These are phyloP conservation scores for Heterobasidion irregulare DNA, from an alignment of 1,284 basidiomycete species.

Conservation along the genomic window DNA sequence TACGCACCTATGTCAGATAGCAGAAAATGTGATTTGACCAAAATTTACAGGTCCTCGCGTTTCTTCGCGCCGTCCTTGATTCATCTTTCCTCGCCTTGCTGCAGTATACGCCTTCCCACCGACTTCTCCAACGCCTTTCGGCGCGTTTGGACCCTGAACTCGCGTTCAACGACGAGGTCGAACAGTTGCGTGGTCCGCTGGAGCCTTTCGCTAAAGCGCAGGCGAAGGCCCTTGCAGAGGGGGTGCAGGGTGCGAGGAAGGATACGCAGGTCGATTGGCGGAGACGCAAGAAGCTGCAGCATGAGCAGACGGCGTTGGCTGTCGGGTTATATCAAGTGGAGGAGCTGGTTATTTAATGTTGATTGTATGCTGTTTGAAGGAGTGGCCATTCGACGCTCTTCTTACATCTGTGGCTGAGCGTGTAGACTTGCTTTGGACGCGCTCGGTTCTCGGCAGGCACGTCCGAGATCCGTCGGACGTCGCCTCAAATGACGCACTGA, in stretches of 20 bases:
- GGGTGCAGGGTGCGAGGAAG: constrained; percentile 17
- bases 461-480: no score
- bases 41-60: constrained; percentile 37
- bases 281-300: constrained; percentile 41
- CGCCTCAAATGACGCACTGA: no score
- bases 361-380: background rate
- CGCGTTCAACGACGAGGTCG: constrained; percentile 34
- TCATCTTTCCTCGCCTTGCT: constrained; percentile 59
- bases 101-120: constrained; percentile 47
- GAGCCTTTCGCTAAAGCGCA: constrained; percentile 53
- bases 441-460: no score
- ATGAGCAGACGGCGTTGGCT: constrained; percentile 41
- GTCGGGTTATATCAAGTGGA: constrained; percentile 66
- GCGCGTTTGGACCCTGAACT: constrained; percentile 48
- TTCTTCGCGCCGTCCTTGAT: constrained; percentile 59
- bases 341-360: constrained; percentile 36
- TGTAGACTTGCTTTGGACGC: no score
- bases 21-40: background rate
- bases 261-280: constrained; percentile 45
- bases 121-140: constrained; percentile 38
- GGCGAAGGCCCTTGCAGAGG: constrained; percentile 33
- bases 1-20: constrained; percentile 15
- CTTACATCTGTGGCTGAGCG: no score
- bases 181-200: constrained; percentile 48
- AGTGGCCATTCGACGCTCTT: no score